Percentiles rank a stretch among this genome's conserved stretches.
Conservation (phyloP, 2,329 filamentous ascomycete genomes). For the Pestalotiopsis sp. region DNA sequence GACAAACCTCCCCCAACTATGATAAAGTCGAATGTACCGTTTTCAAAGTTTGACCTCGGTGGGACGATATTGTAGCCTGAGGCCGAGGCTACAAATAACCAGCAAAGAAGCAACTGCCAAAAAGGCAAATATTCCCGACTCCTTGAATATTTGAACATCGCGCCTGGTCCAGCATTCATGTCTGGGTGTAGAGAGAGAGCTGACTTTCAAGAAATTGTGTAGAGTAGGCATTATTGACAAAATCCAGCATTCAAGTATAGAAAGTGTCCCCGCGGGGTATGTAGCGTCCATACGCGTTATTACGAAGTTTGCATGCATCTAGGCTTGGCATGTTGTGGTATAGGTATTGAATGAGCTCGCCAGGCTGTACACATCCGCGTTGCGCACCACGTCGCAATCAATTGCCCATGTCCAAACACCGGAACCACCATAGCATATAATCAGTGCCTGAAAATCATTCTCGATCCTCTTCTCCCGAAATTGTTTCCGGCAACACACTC, state of each 20-base stretch:
- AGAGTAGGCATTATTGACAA: no score
- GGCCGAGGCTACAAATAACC: background rate
- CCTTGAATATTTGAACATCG: background rate
- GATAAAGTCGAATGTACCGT: constrained; percentile 16
- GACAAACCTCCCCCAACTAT: constrained; percentile 19
- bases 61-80: background rate
- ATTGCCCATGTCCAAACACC: no score
- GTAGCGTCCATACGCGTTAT: background rate
- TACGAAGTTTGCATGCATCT: background rate
- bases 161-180: background rate
- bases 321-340: background rate
- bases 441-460: background rate
- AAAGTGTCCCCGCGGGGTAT: background rate
- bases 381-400: no score
- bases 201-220: no score
- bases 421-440: no score
- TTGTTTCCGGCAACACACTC: background rate
- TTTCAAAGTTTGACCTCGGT: background rate
- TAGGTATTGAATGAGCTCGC: background rate
- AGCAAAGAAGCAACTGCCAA: background rate
- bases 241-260: background rate
- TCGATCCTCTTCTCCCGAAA: background rate
- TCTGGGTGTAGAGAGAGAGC: background rate
- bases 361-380: background rate
- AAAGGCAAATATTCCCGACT: no score